Evolutionary conservation across 75 land plant species (phyloP), one percentile per base, ranked within the genome.

Genomic region (Cryptomeria japonica): DNA sequence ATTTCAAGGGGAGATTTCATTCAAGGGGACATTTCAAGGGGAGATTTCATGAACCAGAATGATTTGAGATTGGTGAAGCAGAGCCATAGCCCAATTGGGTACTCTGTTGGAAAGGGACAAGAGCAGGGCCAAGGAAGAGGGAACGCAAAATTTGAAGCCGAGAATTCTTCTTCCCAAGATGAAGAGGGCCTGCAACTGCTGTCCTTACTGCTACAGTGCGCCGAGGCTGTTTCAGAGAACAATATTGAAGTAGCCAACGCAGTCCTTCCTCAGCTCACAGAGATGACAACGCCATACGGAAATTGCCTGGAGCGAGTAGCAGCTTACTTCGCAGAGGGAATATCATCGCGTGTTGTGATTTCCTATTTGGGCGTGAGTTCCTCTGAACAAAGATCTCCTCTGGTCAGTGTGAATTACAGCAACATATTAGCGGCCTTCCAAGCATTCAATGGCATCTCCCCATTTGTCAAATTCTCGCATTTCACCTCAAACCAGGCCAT

Each of bases 401-500:
- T 85, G 46, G 44, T 19, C 10, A 19, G 32, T 15, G 37, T 87
- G 37, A 86, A 88, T 28, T 38, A 56, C 47, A 73, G 61, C 70
- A 91, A n/a, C 56, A 55, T 92, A 46, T 87, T 89, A 41, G 14
- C 87, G 11, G 88, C 96, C 39, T 88, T 92, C 72, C 94, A 92
- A 61, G 85, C 85, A 11, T 92, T 93, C 90, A 92, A 95, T 85
- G 89, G 82, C 80, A 86, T 94, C 80, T 94, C 93, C 89, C 96
- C 95, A 3, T 94, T 92, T 76, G 87, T 95, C 32, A 94, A 94
- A 77, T 95, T 95, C 87, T 93, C 94, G 4, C 96, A 95, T 88
- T 95, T 95, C 89, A 94, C 96, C 10, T 93, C 96, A 10, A 95
- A 95, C 89, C 96, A 95, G 75, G 94, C 96, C 85, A 95, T 95